These are phyloP conservation scores for Cystobasidium ongulense DNA, from an alignment of 768 basidiomycete genomes.

Conservation along the genomic window DNA sequence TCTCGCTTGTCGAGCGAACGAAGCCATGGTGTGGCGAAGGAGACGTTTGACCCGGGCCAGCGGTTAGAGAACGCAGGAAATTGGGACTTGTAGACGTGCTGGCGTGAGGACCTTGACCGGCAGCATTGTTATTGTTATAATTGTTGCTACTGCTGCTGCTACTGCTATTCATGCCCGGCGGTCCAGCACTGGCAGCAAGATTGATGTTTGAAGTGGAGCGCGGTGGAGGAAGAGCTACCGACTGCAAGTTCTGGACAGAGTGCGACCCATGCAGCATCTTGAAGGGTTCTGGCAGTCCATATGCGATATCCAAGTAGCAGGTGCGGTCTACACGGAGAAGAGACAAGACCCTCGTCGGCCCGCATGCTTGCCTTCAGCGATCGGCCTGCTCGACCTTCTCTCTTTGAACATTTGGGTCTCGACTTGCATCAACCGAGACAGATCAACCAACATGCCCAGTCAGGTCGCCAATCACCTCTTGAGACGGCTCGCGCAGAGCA, in stretches of 20 bases:
- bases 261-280: constrained; percentile 6
- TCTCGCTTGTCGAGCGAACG: not conserved
- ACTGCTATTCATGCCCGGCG: not conserved
- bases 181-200: not conserved
- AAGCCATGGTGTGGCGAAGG: not conserved
- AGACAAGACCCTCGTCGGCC: no score
- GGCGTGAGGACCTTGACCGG: not conserved
- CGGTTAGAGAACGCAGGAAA: not conserved
- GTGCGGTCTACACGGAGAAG: no score
- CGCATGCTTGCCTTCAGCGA: no score
- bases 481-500: not conserved
- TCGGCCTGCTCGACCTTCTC: no score
- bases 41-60: not conserved
- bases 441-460: not conserved
- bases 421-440: not conserved
- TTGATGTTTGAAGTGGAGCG: constrained; percentile 10
- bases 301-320: no score
- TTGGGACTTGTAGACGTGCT: not conserved
- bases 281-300: not conserved
- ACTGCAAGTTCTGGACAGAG: not conserved
- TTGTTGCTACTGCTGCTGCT: not conserved
- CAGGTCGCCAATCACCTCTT: not conserved
- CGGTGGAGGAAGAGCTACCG: constrained; percentile 3
- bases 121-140: not conserved
- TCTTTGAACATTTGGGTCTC: no score